phyloP scores from a whole-genome alignment of 352 stramenopile genomes.

The Globisporangium solare region DNA sequence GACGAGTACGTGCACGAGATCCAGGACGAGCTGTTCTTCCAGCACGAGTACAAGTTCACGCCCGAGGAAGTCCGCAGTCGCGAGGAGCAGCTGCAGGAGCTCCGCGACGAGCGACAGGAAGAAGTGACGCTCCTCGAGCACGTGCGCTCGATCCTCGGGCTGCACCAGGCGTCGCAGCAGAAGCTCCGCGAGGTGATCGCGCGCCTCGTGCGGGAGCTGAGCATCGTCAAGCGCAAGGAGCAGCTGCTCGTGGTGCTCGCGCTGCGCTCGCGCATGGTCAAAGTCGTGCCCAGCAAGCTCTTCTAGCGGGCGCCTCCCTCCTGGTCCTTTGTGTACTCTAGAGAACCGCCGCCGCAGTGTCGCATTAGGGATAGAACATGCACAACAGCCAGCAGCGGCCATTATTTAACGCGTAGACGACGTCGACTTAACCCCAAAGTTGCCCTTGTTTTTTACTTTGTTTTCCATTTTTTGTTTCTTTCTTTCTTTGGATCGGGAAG shows the following conservation, averaged over 20 bases:
- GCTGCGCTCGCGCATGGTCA: constrained; percentile 46
- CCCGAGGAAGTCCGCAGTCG: constrained; percentile 29
- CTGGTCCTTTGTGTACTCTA: neutral
- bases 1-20: constrained; percentile 51
- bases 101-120: constrained; percentile 56
- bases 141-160: constrained; percentile 40
- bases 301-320: constrained; percentile 16
- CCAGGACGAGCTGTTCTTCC: constrained; percentile 29
- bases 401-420: too few relatives aligned
- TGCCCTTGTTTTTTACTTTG: too few relatives aligned
- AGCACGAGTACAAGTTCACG: constrained; percentile 21
- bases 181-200: constrained; percentile 43
- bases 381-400: too few relatives aligned
- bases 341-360: neutral
- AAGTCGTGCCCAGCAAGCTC: constrained; percentile 39
- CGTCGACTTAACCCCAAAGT: too few relatives aligned
- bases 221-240: constrained; percentile 37
- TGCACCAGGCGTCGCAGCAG: constrained; percentile 31
- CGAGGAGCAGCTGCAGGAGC: constrained; percentile 45
- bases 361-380: too few relatives aligned
- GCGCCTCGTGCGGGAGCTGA: constrained; percentile 35
- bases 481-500: too few relatives aligned
- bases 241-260: constrained; percentile 45
- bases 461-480: too few relatives aligned
- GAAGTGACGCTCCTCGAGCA: constrained; percentile 51